Evolutionary conservation across 257 asterid species (phyloP), one percentile per base, ranked within the genome.

Genomic region (Datura wrightii): DNA sequence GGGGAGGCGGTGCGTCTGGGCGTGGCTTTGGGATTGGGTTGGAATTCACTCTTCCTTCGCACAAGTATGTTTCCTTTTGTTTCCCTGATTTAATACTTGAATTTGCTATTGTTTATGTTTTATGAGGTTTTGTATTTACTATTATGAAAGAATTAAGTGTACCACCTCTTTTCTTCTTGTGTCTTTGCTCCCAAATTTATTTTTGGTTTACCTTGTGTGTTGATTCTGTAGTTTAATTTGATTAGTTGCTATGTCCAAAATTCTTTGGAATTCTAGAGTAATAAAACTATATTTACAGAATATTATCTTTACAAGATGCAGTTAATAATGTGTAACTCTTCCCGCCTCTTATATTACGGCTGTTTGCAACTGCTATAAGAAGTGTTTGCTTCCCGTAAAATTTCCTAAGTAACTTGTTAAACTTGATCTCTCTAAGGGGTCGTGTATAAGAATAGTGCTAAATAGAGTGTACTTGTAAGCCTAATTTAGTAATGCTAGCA

Each of bases 21-120:
- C 98, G 97, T 89, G 97, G 96, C 86, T 90, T 88, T 89, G 95
- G 98, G 86, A 93, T 94, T 91, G 99, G 99, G 79, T 84, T 97
- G 92, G 99, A 97, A 83, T 97, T 97, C 92, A 97, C 99, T 78
- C 97, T 95, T 87, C 99, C 98, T 36, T 94, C 99, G 79, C 97
- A 97, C 91, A 97, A 95, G 99, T 97, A 92, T 88, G 96, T 85
- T 85, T 46, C 39, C 79, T 78, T 80, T 7, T 37, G 56, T 65
- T 19, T 42, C 60, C 46, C 52, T 84, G 79, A 78, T 78, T 52
- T 74, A 13, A 72, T 41, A 82, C 59, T 83, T 48, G 48, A 76
- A 59, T 79, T 53, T 50, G 46, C 14, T 18, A 41, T 19, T 39
- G 9, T n/a, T 42, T 59, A 41, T 82, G 58, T 82, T 24, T 48